These are phyloP conservation scores for Omphalea diandra DNA, from an alignment of 441 rosid species.

Conservation along the genomic window DNA sequence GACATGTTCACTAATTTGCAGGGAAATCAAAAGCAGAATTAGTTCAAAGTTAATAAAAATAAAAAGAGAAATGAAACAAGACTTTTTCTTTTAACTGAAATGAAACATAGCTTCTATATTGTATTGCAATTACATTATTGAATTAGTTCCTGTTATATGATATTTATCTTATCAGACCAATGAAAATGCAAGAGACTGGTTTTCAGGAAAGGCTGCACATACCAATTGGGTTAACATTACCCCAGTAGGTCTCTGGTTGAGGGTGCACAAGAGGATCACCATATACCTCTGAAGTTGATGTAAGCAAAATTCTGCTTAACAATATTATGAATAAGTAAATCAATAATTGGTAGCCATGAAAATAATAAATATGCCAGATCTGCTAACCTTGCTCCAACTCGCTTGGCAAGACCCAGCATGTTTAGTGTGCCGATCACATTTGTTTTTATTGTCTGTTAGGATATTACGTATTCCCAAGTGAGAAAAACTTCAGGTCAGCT, in stretches of 20 bases:
- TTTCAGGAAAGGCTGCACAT: constrained; percentile 20
- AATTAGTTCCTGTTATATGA: neutral
- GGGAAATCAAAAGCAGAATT: neutral
- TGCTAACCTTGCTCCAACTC: constrained; percentile 79
- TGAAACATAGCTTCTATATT: neutral
- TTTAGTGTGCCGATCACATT: constrained; percentile 94
- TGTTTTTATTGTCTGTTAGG: constrained; percentile 75
- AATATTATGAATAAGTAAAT: constrained; percentile 17
- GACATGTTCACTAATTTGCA: neutral
- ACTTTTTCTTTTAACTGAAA: too few species aligned
- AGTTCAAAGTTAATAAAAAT: neutral
- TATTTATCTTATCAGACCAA: neutral
- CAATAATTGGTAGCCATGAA: neutral
- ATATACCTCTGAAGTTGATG: constrained; percentile 95
- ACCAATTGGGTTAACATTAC: constrained; percentile 95
- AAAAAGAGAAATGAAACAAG: neutral
- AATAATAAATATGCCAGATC: constrained; percentile 3
- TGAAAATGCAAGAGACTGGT: neutral
- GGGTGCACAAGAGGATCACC: constrained; percentile 96
- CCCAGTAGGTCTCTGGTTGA: constrained; percentile 89
- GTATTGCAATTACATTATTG: neutral
- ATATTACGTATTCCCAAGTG: constrained; percentile 14
- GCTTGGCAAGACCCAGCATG: constrained; percentile 93
- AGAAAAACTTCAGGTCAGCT: constrained; percentile 6
- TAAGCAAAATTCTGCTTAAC: constrained; percentile 65